phyloP scores from a whole-genome alignment of 257 asterid species.

The Parsonsia alboflavescens region DNA sequence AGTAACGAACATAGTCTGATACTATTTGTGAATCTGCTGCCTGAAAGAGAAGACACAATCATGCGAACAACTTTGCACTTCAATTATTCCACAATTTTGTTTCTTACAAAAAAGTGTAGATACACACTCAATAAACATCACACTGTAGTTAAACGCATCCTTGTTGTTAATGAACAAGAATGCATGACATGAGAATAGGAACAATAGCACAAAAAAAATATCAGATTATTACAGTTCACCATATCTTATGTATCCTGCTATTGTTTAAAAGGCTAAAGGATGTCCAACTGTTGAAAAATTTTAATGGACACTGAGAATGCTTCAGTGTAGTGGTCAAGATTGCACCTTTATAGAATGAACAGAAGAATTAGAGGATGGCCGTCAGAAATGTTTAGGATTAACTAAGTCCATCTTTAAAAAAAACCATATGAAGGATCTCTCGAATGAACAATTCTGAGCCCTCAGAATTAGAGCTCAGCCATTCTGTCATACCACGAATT shows the following conservation, averaged over 20 bases:
- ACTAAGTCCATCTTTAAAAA: not conserved
- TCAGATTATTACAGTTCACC: not conserved
- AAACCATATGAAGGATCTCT: not conserved
- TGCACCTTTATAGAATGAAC: not conserved
- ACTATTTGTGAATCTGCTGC: constrained; percentile 83
- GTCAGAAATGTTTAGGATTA: not conserved
- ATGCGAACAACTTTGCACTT: not conserved
- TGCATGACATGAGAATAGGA: not conserved
- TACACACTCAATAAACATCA: not conserved
- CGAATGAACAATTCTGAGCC: not conserved
- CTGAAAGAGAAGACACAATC: constrained; percentile 26
- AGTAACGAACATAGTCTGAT: constrained; percentile 76
- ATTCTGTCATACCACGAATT: not conserved
- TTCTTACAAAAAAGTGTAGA: not conserved
- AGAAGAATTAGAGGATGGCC: not conserved
- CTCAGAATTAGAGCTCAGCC: not conserved
- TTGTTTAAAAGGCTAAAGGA: not conserved
- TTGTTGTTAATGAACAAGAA: not conserved
- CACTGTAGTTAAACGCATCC: not conserved
- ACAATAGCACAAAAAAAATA: not conserved
- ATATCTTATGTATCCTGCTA: not conserved
- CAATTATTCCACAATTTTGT: not conserved
- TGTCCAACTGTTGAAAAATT: not conserved
- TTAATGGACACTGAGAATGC: not conserved
- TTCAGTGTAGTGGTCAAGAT: not conserved